Conservation (phyloP, 805 yeast genomes). For the Candida insectalens region DNA sequence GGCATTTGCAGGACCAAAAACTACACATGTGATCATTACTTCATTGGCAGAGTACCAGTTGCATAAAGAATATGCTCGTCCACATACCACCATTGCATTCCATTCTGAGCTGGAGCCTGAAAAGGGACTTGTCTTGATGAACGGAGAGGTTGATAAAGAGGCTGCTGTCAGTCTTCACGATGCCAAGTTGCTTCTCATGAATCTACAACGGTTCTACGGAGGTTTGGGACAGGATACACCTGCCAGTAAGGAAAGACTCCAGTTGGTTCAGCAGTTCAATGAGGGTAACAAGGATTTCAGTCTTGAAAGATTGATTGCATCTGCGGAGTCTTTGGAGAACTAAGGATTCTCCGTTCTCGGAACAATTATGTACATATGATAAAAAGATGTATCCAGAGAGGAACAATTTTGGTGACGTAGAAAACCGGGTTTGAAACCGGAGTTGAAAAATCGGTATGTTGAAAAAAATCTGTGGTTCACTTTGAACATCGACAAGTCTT, state of each 20-base stretch:
- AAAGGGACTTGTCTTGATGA: slow-evolving; percentile 69
- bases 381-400: neutral
- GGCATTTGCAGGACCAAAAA: slow-evolving; percentile 76
- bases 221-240: slow-evolving; percentile 42
- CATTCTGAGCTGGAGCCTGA: slow-evolving; percentile 63
- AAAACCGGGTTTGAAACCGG: too few species aligned
- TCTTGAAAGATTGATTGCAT: slow-evolving; percentile 57
- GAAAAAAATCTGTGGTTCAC: too few species aligned
- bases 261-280: slow-evolving; percentile 60
- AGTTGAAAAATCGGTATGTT: too few species aligned
- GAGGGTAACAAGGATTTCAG: slow-evolving; percentile 56
- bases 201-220: slow-evolving; percentile 78
- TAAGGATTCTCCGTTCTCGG: slow-evolving; percentile 4
- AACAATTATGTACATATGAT: neutral
- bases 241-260: slow-evolving; percentile 35
- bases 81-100: slow-evolving; percentile 85
- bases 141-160: slow-evolving; percentile 72
- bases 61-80: slow-evolving; percentile 86
- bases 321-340: slow-evolving; percentile 63
- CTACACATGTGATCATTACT: slow-evolving; percentile 85
- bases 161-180: slow-evolving; percentile 59
- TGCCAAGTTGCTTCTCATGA: slow-evolving; percentile 66
- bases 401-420: too few species aligned
- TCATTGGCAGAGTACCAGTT: slow-evolving; percentile 86
- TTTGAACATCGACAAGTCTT: too few species aligned